phyloP scores from a whole-genome alignment of 1,284 basidiomycete genomes.

The Amylostereum areolatum region DNA sequence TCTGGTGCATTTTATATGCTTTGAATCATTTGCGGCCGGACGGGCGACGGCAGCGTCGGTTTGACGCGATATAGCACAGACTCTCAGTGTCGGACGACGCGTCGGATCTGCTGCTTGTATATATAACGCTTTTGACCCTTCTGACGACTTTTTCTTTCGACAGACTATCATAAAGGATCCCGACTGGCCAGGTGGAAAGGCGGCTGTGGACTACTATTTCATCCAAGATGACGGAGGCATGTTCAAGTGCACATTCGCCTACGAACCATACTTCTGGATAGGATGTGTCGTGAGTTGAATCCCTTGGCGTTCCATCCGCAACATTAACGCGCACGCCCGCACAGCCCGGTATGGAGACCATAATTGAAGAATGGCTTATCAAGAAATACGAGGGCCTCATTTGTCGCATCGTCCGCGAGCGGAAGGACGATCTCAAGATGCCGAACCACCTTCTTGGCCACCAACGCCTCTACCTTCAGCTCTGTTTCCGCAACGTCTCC shows the following conservation, averaged over 20 bases:
- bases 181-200: slow-evolving; percentile 74
- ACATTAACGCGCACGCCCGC: slow-evolving; percentile 1
- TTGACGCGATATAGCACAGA: too few species aligned
- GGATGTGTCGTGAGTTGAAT: slow-evolving; percentile 35
- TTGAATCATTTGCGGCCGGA: too few species aligned
- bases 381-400: slow-evolving; percentile 92
- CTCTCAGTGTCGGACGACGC: too few species aligned
- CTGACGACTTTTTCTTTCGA: neutral
- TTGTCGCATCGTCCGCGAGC: slow-evolving; percentile 70
- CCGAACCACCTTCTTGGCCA: slow-evolving; percentile 97
- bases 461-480: slow-evolving; percentile 81
- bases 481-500: slow-evolving; percentile 89
- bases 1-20: too few species aligned
- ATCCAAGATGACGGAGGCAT: slow-evolving; percentile 94
- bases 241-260: slow-evolving; percentile 93
- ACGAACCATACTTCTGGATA: slow-evolving; percentile 94
- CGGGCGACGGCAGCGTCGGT: too few species aligned
- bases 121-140: too few species aligned
- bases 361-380: slow-evolving; percentile 93
- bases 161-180: slow-evolving; percentile 85
- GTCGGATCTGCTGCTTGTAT: neutral
- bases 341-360: slow-evolving; percentile 81
- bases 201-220: slow-evolving; percentile 96
- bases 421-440: slow-evolving; percentile 92
- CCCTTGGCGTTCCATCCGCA: neutral